Evolutionary conservation across 169 alveolate species (phyloP).

Genomic region (Eimeria falciformis): DNA sequence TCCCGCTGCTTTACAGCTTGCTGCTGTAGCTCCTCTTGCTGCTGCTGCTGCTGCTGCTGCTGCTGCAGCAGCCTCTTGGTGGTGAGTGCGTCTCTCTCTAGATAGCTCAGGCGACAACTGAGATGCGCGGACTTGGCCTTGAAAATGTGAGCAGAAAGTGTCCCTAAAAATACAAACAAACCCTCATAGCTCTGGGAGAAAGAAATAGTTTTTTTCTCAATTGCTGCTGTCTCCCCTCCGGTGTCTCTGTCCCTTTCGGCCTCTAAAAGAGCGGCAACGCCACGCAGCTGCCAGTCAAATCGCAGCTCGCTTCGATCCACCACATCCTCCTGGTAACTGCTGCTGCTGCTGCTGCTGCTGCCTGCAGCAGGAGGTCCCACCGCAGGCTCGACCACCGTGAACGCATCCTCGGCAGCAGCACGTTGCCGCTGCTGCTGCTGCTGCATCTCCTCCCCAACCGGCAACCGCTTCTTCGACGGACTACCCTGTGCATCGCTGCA

Average conservation of each 20-base stretch:
- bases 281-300: constrained; percentile 60
- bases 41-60: background rate
- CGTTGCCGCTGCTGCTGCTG: constrained; percentile 32
- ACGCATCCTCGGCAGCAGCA: background rate
- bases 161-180: background rate
- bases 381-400: background rate
- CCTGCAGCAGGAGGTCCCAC: background rate
- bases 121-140: constrained; percentile 28
- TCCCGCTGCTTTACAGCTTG: constrained; percentile 29
- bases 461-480: constrained; percentile 30
- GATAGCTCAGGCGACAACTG: background rate
- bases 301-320: constrained; percentile 62
- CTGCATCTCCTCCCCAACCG: constrained; percentile 6
- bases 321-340: background rate
- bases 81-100: constrained; percentile 25
- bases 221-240: constrained; percentile 8
- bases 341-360: constrained; percentile 49
- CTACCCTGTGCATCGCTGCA: background rate
- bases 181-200: background rate
- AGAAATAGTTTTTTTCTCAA: background rate
- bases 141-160: background rate
- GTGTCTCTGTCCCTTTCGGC: background rate
- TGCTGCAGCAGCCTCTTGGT: background rate
- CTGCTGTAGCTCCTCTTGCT: constrained; percentile 57
- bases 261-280: constrained; percentile 32